Conservation (phyloP, 1,284 basidiomycete genomes). For the Pisolithus thermaeus region DNA sequence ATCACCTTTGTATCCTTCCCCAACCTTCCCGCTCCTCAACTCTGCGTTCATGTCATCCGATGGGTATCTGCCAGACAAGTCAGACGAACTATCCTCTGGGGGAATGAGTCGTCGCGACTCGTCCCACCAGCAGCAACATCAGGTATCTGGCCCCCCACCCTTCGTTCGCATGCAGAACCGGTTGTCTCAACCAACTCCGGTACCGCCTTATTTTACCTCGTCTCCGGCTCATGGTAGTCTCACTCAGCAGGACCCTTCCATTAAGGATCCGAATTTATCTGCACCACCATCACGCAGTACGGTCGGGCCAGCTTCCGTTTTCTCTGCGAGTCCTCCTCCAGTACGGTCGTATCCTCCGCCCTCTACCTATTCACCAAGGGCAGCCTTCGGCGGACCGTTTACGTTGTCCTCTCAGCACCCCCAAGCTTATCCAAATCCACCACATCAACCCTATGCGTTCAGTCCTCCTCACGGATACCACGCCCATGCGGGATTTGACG, state of each 20-base stretch:
- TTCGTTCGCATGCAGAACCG: neutral
- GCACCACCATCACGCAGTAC: neutral
- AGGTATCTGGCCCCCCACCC: neutral
- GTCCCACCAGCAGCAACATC: neutral
- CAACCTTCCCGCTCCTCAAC: neutral
- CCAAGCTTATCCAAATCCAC: conserved; percentile 31
- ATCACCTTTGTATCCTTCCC: neutral
- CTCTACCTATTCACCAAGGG: conserved; percentile 30
- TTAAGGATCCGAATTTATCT: neutral
- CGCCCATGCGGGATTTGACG: conserved; percentile 23
- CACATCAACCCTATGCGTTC: conserved; percentile 34
- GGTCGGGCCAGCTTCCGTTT: neutral
- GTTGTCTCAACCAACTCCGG: conserved; percentile 1
- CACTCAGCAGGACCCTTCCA: neutral
- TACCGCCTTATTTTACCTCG: neutral
- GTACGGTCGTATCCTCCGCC: conserved; percentile 8
- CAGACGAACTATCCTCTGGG: neutral
- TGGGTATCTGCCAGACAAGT: conserved; percentile 1
- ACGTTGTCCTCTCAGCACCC: conserved; percentile 37
- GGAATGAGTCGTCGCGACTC: conserved; percentile 1
- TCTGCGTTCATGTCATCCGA: conserved; percentile 3
- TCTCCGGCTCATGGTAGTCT: neutral
- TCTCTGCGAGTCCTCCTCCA: conserved; percentile 2
- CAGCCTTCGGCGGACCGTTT: conserved; percentile 42
- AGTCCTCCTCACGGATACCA: conserved; percentile 26